These are phyloP conservation scores for Ilex asprella DNA, from an alignment of 257 asterid species.

Conservation along the genomic window DNA sequence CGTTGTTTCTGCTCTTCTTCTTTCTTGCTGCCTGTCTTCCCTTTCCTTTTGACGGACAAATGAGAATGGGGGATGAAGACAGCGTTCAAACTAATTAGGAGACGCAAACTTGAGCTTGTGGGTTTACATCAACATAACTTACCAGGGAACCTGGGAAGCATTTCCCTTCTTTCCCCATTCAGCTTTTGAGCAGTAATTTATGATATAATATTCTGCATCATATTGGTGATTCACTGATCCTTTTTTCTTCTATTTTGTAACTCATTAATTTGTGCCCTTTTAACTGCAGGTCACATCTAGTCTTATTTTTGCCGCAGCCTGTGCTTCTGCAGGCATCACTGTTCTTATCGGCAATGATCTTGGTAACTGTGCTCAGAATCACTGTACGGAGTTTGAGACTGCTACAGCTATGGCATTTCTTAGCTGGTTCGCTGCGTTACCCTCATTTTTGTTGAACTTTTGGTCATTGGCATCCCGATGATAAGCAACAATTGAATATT, in stretches of 20 bases:
- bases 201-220: no score
- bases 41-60: no score
- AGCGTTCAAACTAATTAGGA: no score
- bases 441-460: conserved; percentile 73
- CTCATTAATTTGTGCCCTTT: conserved; percentile 11
- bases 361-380: conserved; percentile 62
- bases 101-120: no score
- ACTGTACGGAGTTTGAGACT: conserved; percentile 81
- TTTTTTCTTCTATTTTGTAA: neutral
- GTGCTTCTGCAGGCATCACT: conserved; percentile 97
- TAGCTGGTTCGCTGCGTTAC: conserved; percentile 85
- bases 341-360: conserved; percentile 86
- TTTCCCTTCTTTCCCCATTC: no score
- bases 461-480: conserved; percentile 92
- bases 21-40: no score
- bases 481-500: conserved; percentile 5
- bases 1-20: no score
- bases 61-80: no score
- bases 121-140: no score
- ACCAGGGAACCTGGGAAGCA: no score
- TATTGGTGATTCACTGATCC: no score
- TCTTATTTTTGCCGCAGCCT: conserved; percentile 93
- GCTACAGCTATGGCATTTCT: conserved; percentile 97
- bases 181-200: no score
- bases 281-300: conserved; percentile 71